Conservation (phyloP, 768 basidiomycete genomes). For the Russula vinacea region DNA sequence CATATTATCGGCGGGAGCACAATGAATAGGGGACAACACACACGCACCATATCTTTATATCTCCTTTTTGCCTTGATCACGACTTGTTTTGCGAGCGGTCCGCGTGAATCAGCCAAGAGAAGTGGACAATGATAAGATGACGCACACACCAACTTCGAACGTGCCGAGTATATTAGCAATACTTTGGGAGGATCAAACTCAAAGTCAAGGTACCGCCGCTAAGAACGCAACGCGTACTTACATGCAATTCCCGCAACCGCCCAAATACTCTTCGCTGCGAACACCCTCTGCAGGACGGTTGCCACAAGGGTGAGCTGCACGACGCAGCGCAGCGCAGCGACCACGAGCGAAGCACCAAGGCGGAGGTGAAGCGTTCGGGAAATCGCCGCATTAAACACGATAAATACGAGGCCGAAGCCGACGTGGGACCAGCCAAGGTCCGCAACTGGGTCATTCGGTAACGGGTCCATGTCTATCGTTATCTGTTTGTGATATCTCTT, state of each 20-base stretch:
- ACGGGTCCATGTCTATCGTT: conserved; percentile 36
- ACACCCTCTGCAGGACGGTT: conserved; percentile 65
- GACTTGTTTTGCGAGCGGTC: conserved; percentile 41
- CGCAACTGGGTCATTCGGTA: conserved; percentile 30
- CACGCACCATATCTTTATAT: conserved; percentile 65
- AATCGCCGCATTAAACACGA: conserved; percentile 65
- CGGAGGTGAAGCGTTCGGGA: conserved; percentile 65
- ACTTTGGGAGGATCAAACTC: conserved; percentile 38
- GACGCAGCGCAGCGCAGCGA: conserved; percentile 70
- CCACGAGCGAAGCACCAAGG: conserved; percentile 62
- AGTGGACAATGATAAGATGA: conserved; percentile 6
- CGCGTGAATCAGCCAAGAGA: neutral
- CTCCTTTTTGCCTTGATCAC: conserved; percentile 75
- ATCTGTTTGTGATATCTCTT: neutral
- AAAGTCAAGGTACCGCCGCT: neutral
- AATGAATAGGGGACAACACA: neutral
- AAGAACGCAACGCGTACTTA: conserved; percentile 40
- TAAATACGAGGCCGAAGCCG: conserved; percentile 68
- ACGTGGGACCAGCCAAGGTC: conserved; percentile 71
- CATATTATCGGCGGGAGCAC: neutral
- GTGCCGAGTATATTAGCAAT: conserved; percentile 76
- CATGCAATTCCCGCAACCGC: conserved; percentile 70
- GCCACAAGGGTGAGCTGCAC: conserved; percentile 76
- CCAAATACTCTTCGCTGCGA: conserved; percentile 71
- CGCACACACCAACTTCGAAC: conserved; percentile 62